Conservation (phyloP, 768 basidiomycete species). For the Leccinum subtestaceum region DNA sequence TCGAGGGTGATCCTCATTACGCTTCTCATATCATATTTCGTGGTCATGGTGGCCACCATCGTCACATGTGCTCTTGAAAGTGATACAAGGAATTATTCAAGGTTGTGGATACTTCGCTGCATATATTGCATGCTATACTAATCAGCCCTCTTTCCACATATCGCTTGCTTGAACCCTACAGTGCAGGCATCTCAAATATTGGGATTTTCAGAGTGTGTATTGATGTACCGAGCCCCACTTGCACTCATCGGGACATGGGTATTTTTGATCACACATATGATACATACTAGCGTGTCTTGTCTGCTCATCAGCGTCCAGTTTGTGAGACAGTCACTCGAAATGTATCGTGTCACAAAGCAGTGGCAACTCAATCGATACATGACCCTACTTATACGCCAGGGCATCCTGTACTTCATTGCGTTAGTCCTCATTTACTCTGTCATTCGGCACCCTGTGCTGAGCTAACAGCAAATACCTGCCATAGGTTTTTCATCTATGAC, state of each 20-base stretch:
- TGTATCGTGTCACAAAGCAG: not conserved
- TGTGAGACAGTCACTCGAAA: not conserved
- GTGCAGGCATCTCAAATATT: too few species aligned
- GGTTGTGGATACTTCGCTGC: not conserved
- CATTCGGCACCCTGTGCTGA: too few species aligned
- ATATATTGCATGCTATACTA: not conserved
- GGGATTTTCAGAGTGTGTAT: not conserved
- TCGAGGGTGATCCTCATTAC: not conserved
- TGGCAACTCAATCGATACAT: not conserved
- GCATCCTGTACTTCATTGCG: not conserved
- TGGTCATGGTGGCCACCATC: not conserved
- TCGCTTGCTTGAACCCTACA: too few species aligned
- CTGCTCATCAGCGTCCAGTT: not conserved
- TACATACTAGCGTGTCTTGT: too few species aligned
- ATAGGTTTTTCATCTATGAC: too few species aligned
- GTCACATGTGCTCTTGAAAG: too few species aligned
- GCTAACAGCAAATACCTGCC: too few species aligned
- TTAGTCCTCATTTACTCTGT: too few species aligned
- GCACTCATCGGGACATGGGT: too few species aligned
- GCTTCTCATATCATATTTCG: not conserved
- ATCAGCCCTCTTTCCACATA: too few species aligned
- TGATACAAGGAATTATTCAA: too few species aligned
- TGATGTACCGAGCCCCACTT: not conserved
- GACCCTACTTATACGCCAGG: not conserved
- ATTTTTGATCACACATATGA: not conserved